Conservation (phyloP, 257 asterid genomes). For the Lycium barbarum region DNA sequence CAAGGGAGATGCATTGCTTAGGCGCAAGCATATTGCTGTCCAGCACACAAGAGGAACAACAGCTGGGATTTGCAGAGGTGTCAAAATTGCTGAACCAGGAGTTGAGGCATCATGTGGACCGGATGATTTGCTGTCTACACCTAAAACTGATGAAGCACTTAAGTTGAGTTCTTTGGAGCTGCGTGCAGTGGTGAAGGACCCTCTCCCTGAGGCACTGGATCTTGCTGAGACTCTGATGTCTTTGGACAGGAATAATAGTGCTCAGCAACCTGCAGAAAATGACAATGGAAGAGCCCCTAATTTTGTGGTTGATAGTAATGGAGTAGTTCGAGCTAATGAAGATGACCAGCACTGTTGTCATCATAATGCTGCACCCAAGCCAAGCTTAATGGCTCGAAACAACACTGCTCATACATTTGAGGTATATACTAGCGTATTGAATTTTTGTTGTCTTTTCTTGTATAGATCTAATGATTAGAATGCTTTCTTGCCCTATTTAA, state of each 20-base stretch:
- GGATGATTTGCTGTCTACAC: slow-evolving; percentile 39
- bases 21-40: slow-evolving; percentile 52
- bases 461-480: neutral
- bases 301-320: slow-evolving; percentile 42
- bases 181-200: slow-evolving; percentile 67
- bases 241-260: slow-evolving; percentile 26
- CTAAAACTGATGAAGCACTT: slow-evolving; percentile 57
- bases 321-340: slow-evolving; percentile 50
- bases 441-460: neutral
- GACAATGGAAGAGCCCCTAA: slow-evolving; percentile 36
- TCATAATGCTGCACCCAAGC: slow-evolving; percentile 42
- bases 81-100: slow-evolving; percentile 48
- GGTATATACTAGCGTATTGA: slow-evolving; percentile 45
- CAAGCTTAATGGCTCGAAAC: slow-evolving; percentile 69
- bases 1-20: slow-evolving; percentile 39
- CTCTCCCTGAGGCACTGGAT: slow-evolving; percentile 70
- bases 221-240: slow-evolving; percentile 47
- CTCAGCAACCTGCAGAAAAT: slow-evolving; percentile 41
- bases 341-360: neutral
- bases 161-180: slow-evolving; percentile 58
- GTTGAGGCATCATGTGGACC: slow-evolving; percentile 35
- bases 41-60: slow-evolving; percentile 41
- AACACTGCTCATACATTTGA: slow-evolving; percentile 52
- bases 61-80: slow-evolving; percentile 51
- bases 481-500: neutral